A percentile compares a stretch with the other conserved stretches of the same genome.
Conservation (phyloP, 75 land plant species). For the Ceratopteris richardii region DNA sequence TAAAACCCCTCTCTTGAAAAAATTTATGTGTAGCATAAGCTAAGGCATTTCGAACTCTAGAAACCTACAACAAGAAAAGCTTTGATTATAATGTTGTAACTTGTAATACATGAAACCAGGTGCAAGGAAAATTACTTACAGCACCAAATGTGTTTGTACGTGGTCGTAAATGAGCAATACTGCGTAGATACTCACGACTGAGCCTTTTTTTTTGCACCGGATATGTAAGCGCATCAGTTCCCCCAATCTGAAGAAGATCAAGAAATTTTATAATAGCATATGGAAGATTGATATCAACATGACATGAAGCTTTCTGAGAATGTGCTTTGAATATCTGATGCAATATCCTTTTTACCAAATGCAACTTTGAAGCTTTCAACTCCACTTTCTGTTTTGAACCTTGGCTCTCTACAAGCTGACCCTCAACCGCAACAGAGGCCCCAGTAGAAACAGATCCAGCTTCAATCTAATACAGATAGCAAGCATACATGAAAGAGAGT, state of each 20-base stretch:
- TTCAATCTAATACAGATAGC: conserved; percentile 41
- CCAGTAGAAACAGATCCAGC: conserved; percentile 70
- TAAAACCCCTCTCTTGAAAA: conserved; percentile 94
- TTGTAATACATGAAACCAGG: background rate
- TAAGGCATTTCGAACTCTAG: conserved; percentile 87
- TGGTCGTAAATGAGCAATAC: conserved; percentile 83
- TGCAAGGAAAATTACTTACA: conserved; percentile 30
- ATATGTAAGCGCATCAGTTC: conserved; percentile 68
- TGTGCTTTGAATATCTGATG: no score
- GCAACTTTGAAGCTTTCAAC: conserved; percentile 59
- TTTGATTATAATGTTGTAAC: background rate
- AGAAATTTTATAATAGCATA: background rate
- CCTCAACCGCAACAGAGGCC: conserved; percentile 69
- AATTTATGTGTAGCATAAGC: conserved; percentile 94
- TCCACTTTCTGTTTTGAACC: conserved; percentile 94
- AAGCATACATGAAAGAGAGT: background rate
- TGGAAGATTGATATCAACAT: background rate
- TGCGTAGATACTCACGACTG: conserved; percentile 76
- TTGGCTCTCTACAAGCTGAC: conserved; percentile 64
- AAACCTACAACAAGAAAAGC: conserved; percentile 41
- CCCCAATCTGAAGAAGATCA: conserved; percentile 59
- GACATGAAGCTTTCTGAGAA: no score
- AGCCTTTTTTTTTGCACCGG: conserved; percentile 94
- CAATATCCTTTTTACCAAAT: conserved; percentile 56
- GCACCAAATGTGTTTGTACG: conserved; percentile 97